Percentiles rank a stretch among this genome's conserved stretches.
phyloP scores from a whole-genome alignment of 192 early-diverging fungal genomes.

The Coemansia sp. region DNA sequence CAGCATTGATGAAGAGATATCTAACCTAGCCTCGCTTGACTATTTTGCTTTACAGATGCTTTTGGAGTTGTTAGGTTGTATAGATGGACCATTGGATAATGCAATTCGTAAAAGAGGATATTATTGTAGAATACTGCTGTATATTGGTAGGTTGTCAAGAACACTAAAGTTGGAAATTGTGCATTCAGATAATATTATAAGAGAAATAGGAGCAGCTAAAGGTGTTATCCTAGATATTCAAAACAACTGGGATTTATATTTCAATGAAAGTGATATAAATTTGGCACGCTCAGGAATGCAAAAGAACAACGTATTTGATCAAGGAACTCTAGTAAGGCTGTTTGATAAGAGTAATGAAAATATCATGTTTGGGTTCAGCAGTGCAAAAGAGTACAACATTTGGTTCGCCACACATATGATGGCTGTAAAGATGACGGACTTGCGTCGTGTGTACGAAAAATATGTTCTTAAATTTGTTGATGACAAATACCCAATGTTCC shows the following conservation, averaged over 20 bases:
- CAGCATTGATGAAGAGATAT: conserved; percentile 38
- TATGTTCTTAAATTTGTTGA: conserved; percentile 31
- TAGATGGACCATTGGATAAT: conserved; percentile 77
- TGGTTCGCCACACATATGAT: conserved; percentile 31
- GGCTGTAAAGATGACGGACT: conserved; percentile 25
- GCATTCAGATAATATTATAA: conserved; percentile 29
- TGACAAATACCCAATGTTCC: conserved; percentile 21
- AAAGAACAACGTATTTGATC: conserved; percentile 7
- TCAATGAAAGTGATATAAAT: conserved; percentile 43
- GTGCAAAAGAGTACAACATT: conserved; percentile 7
- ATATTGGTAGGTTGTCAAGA: conserved; percentile 59
- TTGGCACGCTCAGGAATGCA: conserved; percentile 35
- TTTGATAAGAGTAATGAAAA: conserved; percentile 9
- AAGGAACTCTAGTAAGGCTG: conserved; percentile 20
- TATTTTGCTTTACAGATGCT: conserved; percentile 62
- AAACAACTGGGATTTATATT: conserved; percentile 33
- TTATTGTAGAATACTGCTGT: conserved; percentile 71
- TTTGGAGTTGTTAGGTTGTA: conserved; percentile 65
- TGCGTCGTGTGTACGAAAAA: conserved; percentile 40
- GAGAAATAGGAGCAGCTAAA: conserved; percentile 30
- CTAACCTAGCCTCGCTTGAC: conserved; percentile 48
- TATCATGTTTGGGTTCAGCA: conserved; percentile 35
- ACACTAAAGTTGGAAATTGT: conserved; percentile 42
- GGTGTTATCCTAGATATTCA: conserved; percentile 16
- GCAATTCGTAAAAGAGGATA: conserved; percentile 73